These are phyloP conservation scores for Fistulinella prunicolor DNA, from an alignment of 768 basidiomycete genomes.

Conservation along the genomic window DNA sequence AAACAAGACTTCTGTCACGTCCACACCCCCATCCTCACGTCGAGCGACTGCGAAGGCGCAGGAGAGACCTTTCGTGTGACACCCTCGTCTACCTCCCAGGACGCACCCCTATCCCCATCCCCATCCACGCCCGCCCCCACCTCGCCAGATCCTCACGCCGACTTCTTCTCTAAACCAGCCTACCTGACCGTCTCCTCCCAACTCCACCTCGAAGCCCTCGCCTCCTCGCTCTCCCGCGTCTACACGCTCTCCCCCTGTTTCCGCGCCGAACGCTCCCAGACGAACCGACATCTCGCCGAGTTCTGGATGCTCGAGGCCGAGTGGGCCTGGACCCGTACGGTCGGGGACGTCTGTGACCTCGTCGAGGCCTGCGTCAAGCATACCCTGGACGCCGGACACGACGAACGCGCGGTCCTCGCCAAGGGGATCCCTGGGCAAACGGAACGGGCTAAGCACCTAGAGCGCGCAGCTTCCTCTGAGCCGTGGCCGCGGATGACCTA, in stretches of 20 bases:
- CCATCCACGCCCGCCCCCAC: neutral
- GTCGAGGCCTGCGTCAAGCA: conserved; percentile 54
- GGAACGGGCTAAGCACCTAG: conserved; percentile 33
- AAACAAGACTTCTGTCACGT: conserved; percentile 72
- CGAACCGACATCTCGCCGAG: conserved; percentile 90
- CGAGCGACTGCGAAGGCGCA: conserved; percentile 93
- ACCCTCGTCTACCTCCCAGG: conserved; percentile 25
- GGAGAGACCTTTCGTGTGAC: conserved; percentile 85
- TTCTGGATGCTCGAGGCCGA: conserved; percentile 99
- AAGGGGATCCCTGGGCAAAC: conserved; percentile 34
- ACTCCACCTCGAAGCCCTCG: conserved; percentile 88
- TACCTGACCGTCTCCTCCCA: conserved; percentile 95
- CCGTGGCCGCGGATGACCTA: conserved; percentile 79
- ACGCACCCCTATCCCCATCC: neutral
- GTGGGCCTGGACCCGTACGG: conserved; percentile 56
- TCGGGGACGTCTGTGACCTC: conserved; percentile 52
- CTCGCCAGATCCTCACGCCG: conserved; percentile 23
- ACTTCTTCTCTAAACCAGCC: conserved; percentile 75
- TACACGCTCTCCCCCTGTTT: conserved; percentile 95
- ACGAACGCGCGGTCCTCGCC: conserved; percentile 33
- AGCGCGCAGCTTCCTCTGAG: conserved; percentile 33
- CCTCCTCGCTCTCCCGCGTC: conserved; percentile 72
- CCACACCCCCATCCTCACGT: conserved; percentile 86
- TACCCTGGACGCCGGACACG: conserved; percentile 32
- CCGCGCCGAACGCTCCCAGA: conserved; percentile 87